Base-by-base conservation (phyloP, 352 stramenopile genomes). In the Thraustotheca clavata region DNA sequence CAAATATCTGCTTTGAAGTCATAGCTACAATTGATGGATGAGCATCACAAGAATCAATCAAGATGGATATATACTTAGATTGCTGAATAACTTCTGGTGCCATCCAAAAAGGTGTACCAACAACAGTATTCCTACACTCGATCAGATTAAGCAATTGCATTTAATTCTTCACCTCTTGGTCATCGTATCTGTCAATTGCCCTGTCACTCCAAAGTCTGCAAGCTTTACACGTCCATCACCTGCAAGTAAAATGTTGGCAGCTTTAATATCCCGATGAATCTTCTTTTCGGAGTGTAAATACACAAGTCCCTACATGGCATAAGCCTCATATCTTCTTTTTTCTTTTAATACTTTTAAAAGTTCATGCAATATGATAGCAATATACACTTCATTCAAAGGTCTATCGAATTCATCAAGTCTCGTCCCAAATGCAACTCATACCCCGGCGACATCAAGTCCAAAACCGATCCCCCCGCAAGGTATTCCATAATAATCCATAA, bases 81-180 rank as follows among this genome's bases (percentile, higher is more conserved):
- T 91, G 77, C 68, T 89, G 77, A 55, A 91, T 89, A 16, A 90
- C 80, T 67, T 89, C 80, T 9, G 80, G 95, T 1, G 94, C 94
- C 94, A 99, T 99, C 96, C 96, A 99, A 79, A 98, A 99, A 1
- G 96, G 96, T 59, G 90, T 98, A 8, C 96, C 96, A 20, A 99
- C 97, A 4, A 98, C 90, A 18, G 96, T 98, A 68, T 97, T 98
- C 55, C 57, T 65, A 54, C 18, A n/a, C 34, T 12, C 7, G 55
- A 32, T 11, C 20, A 26, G n/a, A 31, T 16, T 38, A 46, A 24
- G 7, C 16, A 54, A 34, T 18, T 27, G 38, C 6, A 27, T 6
- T 35, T 1, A 34, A 11, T 3, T 27, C 27, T 5, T 38, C n/a
- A 65, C 57, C 96, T 86, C 76, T 99, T 99, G 54, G 96, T 98